Evolutionary conservation across 768 basidiomycete genomes (phyloP), one percentile per base, ranked within the genome.

Genomic region (Neoboletus magnificus): DNA sequence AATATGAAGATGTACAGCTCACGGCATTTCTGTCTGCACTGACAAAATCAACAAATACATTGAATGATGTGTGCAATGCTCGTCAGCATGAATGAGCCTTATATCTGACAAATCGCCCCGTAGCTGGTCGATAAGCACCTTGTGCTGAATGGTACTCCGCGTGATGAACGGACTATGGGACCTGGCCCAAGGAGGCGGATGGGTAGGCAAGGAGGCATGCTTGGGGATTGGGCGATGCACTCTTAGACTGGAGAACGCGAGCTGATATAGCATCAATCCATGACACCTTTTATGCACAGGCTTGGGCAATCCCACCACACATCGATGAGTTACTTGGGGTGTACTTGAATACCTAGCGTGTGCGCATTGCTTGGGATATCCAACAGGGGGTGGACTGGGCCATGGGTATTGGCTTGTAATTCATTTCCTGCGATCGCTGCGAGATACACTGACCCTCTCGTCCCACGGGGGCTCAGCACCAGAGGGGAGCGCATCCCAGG

Each of bases 1-100:
- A 99, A 82, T 93, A 95, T 71, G 89, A 89, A 65, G 95, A 99
- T 68, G 93, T 96, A 16, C 93, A 97, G 57, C 76, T 99, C 29
- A 97, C 93, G 1, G 86, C 89, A 10, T 91, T 92, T 72, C 77
- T 99, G 13, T 86, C 93, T 1, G 83, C 86, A 15, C 72, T 99
- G 55, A 98, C 95, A 8, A 95, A 94, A 72, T 89, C 91, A 30
- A 80, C 95, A 16, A 87, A 87, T 60, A 82, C 87, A 11, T 72
- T 98, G 55, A 98, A 95, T 68, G 93, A 96, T 63, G 95, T 96
- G 66, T 64, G 91, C 64, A 2, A n/a, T 57, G 32, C 36, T 32
- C 6, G 13, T 41, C 41, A 27, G 15, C 32, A 36, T n/a, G 33
- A 33, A 23, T 42, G 23, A 25, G 5, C 7, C 15, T 20, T 32